Evolutionary conservation across 2,329 filamentous ascomycete genomes (phyloP).

Genomic region (Pezizomycotina sp.): DNA sequence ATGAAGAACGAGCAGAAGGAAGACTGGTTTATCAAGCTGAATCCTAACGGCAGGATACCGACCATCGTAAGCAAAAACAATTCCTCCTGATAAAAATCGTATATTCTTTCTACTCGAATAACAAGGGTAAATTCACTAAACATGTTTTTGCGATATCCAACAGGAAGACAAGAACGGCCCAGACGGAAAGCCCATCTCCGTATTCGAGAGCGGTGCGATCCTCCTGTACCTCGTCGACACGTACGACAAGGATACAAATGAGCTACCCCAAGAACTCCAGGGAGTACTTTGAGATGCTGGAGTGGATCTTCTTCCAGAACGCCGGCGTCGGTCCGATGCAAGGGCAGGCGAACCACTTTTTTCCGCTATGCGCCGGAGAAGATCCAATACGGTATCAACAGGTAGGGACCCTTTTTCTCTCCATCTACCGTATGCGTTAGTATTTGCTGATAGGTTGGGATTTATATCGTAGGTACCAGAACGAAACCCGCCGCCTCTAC

Average conservation of each 20-base stretch:
- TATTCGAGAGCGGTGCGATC: slow-evolving; percentile 76
- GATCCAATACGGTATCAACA: slow-evolving; percentile 66
- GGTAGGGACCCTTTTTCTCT: no score
- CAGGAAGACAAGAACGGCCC: no score
- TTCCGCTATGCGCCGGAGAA: slow-evolving; percentile 62
- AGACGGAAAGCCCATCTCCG: slow-evolving; percentile 53
- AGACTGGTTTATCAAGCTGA: slow-evolving; percentile 77
- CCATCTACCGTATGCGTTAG: no score
- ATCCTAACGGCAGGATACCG: slow-evolving; percentile 83
- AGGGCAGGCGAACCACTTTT: slow-evolving; percentile 72
- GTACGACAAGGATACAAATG: slow-evolving; percentile 72
- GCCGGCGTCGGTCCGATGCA: slow-evolving; percentile 71
- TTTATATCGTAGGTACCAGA: slow-evolving; percentile 69
- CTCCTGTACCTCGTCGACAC: slow-evolving; percentile 67
- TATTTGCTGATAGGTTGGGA: no score
- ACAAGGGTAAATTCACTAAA: no score
- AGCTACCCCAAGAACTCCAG: slow-evolving; percentile 56
- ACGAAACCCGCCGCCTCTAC: slow-evolving; percentile 72
- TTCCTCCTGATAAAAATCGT: no score
- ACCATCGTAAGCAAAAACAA: slow-evolving; percentile 59
- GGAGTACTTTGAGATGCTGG: slow-evolving; percentile 65
- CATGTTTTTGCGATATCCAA: no score
- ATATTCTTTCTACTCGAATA: no score
- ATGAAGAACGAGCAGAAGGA: slow-evolving; percentile 64
- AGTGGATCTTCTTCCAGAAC: slow-evolving; percentile 67